Percentiles rank a stretch among this genome's conserved stretches.
Conservation (phyloP, 441 rosid species). For the Dalechampia spathulata region DNA sequence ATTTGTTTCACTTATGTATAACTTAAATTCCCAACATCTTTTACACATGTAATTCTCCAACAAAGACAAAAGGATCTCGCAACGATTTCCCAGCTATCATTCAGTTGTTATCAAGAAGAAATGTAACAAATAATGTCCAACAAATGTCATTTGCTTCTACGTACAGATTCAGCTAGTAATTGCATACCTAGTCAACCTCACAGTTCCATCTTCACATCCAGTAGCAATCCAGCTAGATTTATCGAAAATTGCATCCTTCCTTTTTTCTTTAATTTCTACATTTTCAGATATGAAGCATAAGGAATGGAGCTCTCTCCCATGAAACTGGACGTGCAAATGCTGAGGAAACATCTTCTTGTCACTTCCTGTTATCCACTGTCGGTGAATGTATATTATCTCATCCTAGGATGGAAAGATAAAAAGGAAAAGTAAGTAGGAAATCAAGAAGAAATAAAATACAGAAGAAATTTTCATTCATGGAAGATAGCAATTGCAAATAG, state of each 20-base stretch:
- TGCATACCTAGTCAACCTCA: slow-evolving; percentile 79
- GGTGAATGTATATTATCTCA: slow-evolving; percentile 69
- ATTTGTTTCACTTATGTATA: no score
- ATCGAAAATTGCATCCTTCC: slow-evolving; percentile 23
- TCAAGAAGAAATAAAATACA: background rate
- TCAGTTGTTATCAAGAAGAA: slow-evolving; percentile 6
- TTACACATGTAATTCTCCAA: background rate
- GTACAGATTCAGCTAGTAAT: slow-evolving; percentile 8
- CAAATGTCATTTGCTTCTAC: background rate
- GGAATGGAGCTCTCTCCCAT: slow-evolving; percentile 93
- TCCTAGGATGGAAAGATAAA: slow-evolving; percentile 41
- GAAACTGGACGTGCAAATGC: slow-evolving; percentile 79
- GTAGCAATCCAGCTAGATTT: slow-evolving; percentile 81
- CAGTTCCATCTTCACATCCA: slow-evolving; percentile 99
- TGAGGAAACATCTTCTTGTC: slow-evolving; percentile 53
- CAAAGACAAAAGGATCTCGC: background rate
- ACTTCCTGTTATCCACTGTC: slow-evolving; percentile 44
- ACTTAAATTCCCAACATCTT: no score
- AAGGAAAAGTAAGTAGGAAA: slow-evolving; percentile 7
- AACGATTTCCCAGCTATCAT: slow-evolving; percentile 3
- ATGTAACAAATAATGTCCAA: background rate
- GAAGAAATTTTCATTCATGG: no score
- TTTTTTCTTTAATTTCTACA: slow-evolving; percentile 24
- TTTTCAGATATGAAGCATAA: slow-evolving; percentile 61
- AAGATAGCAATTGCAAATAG: no score